Base-by-base conservation (phyloP, 176 grass and related monocot species). In the Phoenix roebelenii region DNA sequence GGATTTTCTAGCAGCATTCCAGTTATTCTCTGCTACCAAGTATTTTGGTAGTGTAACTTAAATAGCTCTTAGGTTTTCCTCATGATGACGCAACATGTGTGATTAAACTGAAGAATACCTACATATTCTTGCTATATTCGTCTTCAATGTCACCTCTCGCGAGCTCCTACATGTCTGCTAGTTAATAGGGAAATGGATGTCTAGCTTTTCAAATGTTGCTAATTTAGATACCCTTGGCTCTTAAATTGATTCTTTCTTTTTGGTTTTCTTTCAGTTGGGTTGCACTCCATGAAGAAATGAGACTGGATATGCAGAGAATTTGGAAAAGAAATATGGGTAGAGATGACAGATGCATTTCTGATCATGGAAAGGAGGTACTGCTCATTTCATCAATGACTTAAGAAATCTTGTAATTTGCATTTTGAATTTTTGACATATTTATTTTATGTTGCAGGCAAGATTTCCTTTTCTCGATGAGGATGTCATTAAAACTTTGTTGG, bases 311-410 rank as follows among this genome's bases (percentile, higher is more conserved):
- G 67, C 87, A 83, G 66, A 82, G 87, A 69, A 98, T 98, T 70
- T 98, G 87, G 93, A 98, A 98, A 88, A 77, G 93, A 70, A 98
- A 98, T 71, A 85, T 98, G 93, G 87, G 93, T 74, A 92, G 93
- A 83, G 84, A 92, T 66, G 93, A 98, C 68, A 70, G 87, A 67
- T 98, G 93, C 65, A 85, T 92, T 71, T 92, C 87, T 55, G 87
- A 91, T 70, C 80, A 72, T 80, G 87, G 87, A 67, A 98, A 98
- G 32, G 93, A 98, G 84, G 93, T 85, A 85, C 50, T 64, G 14
- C 44, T 35, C 2, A 15, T 55, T 55, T 14, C 22, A 7, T 14
- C 25, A 30, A 16, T 20, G 6, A 35, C 3, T 18, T 15, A 7
- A 0, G n/a, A 3, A 44, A 7, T 3, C 9, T 68, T 10, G 18